phyloP scores from a whole-genome alignment of 495 filamentous ascomycete species.

The Clohesyomyces aquaticus region DNA sequence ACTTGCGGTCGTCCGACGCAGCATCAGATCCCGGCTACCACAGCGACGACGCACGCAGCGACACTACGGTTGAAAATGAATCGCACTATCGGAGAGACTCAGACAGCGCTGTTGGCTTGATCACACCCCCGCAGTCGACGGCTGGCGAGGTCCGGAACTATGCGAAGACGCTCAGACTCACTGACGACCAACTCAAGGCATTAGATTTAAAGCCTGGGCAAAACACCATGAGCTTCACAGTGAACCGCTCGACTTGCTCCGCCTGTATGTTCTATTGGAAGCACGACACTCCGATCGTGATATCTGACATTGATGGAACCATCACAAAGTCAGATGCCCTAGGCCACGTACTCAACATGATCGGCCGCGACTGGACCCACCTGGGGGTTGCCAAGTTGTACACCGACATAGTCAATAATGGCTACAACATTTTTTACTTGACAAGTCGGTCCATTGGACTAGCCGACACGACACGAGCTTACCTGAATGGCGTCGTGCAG shows the following conservation, averaged over 20 bases:
- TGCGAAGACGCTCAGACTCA: slow-evolving; percentile 95
- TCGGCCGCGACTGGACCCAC: slow-evolving; percentile 98
- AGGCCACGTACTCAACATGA: slow-evolving; percentile 97
- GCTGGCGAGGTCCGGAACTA: slow-evolving; percentile 82
- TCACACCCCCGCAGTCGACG: slow-evolving; percentile 79
- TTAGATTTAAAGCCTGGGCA: slow-evolving; percentile 79
- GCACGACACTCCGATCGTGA: slow-evolving; percentile 87
- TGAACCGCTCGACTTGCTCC: slow-evolving; percentile 88
- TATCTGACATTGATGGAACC: slow-evolving; percentile 98
- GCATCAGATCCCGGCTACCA: slow-evolving; percentile 93
- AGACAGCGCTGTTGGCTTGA: slow-evolving; percentile 62
- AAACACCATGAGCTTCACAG: slow-evolving; percentile 93
- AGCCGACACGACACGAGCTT: slow-evolving; percentile 86
- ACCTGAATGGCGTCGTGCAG: slow-evolving; percentile 87
- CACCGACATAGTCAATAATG: slow-evolving; percentile 91
- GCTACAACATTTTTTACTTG: slow-evolving; percentile 98
- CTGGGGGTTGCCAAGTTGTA: slow-evolving; percentile 95
- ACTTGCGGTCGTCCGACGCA: slow-evolving; percentile 67
- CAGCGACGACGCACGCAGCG: slow-evolving; percentile 68
- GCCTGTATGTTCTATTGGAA: slow-evolving; percentile 94
- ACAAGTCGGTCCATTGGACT: slow-evolving; percentile 93
- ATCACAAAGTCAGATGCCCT: slow-evolving; percentile 98
- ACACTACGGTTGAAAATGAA: slow-evolving; percentile 42
- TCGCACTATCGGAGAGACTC: slow-evolving; percentile 48
- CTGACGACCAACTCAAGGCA: slow-evolving; percentile 91